Conservation (phyloP, 805 yeast genomes). For the Barnettozyma californica region DNA sequence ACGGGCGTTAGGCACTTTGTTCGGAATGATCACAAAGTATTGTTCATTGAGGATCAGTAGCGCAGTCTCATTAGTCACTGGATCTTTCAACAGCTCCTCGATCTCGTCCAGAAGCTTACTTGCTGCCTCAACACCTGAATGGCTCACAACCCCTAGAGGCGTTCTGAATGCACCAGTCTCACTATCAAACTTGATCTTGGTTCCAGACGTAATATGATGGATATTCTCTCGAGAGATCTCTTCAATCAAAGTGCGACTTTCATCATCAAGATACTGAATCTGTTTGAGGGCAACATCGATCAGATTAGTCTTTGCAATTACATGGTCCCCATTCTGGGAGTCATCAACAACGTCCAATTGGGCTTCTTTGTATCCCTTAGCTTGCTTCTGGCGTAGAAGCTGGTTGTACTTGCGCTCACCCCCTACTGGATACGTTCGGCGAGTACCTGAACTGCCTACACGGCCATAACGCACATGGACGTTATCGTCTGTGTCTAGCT, state of each 20-base stretch:
- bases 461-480: slow-evolving; percentile 6
- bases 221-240: slow-evolving; percentile 3
- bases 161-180: slow-evolving; percentile 3
- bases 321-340: not conserved
- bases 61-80: not conserved
- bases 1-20: slow-evolving; percentile 3
- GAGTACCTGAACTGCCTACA: slow-evolving; percentile 6
- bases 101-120: slow-evolving; percentile 2
- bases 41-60: slow-evolving; percentile 2
- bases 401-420: slow-evolving; percentile 2
- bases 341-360: slow-evolving; percentile 2
- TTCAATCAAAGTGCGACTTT: not conserved
- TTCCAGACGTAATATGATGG: slow-evolving; percentile 1
- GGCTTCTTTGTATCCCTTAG: slow-evolving; percentile 5
- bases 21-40: slow-evolving; percentile 6
- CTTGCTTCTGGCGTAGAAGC: slow-evolving; percentile 1
- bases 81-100: not conserved
- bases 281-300: slow-evolving; percentile 6
- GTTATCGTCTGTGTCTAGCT: not conserved
- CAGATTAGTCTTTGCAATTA: slow-evolving; percentile 1
- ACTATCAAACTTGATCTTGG: slow-evolving; percentile 3
- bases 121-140: slow-evolving; percentile 4
- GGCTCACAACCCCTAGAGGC: slow-evolving; percentile 3
- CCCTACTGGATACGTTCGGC: not conserved
- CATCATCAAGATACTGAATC: slow-evolving; percentile 4